Conservation (phyloP, 2,329 filamentous ascomycete genomes). For the Ophiostoma angusticollis region DNA sequence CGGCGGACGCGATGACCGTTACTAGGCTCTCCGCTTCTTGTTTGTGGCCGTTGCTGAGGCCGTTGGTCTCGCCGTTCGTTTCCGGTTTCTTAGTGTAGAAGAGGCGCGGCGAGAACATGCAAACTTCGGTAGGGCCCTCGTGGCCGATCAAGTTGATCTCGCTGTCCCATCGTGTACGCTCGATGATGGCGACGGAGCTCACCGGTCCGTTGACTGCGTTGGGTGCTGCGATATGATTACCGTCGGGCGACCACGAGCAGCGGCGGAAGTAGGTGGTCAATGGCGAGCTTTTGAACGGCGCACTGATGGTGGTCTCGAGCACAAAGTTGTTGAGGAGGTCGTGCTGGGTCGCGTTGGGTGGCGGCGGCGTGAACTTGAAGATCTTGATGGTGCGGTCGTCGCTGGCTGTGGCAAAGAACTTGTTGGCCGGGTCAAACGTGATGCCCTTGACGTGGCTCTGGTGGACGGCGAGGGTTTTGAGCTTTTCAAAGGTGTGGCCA, state of each 20-base stretch:
- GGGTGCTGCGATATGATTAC: conserved; percentile 89
- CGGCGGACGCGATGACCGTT: conserved; percentile 91
- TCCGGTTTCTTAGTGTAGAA: conserved; percentile 62
- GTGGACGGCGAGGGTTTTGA: conserved; percentile 86
- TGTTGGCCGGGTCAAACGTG: conserved; percentile 96
- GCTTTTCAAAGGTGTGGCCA: conserved; percentile 92
- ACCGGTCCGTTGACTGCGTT: conserved; percentile 97
- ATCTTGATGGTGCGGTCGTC: conserved; percentile 96
- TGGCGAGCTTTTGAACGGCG: conserved; percentile 81
- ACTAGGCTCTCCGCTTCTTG: conserved; percentile 37
- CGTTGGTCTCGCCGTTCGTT: conserved; percentile 36
- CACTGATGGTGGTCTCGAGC: conserved; percentile 78
- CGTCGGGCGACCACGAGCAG: conserved; percentile 96
- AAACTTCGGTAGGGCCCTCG: conserved; percentile 92
- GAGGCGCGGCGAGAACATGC: conserved; percentile 85
- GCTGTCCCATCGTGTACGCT: conserved; percentile 82
- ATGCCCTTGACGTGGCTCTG: conserved; percentile 98
- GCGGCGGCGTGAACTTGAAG: conserved; percentile 83
- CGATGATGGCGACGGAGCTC: conserved; percentile 91
- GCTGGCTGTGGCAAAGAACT: conserved; percentile 96
- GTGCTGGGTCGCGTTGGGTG: conserved; percentile 82
- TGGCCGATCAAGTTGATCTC: conserved; percentile 97
- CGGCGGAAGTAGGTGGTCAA: conserved; percentile 93
- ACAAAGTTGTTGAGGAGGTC: conserved; percentile 97
- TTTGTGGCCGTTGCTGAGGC: conserved; percentile 26